Evolutionary conservation across 2,329 filamentous ascomycete genomes (phyloP).

Genomic region (Alternaria hordeiaustralica): DNA sequence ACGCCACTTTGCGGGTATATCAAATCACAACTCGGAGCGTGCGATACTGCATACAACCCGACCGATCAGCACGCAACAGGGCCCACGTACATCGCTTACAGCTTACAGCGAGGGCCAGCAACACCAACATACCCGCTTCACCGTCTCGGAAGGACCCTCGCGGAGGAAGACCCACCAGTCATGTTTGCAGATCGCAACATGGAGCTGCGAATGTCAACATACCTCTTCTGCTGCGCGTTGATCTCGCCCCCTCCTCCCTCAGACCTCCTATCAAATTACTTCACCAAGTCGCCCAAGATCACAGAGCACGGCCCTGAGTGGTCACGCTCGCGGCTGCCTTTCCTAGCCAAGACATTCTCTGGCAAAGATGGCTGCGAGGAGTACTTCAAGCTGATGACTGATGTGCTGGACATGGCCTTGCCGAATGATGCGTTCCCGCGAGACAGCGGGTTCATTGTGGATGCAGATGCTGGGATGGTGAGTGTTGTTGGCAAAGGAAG

Average conservation of each 20-base stretch:
- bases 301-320: slow-evolving; percentile 52
- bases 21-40: slow-evolving; percentile 3
- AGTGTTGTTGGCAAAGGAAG: slow-evolving; percentile 44
- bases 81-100: slow-evolving; percentile 7
- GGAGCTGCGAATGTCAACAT: slow-evolving; percentile 30
- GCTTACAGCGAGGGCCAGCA: neutral
- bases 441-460: slow-evolving; percentile 44
- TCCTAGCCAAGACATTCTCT: slow-evolving; percentile 48
- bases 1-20: slow-evolving; percentile 3
- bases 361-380: slow-evolving; percentile 44
- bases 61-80: neutral
- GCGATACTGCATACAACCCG: neutral
- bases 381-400: slow-evolving; percentile 48
- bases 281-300: slow-evolving; percentile 42
- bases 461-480: slow-evolving; percentile 45
- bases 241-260: slow-evolving; percentile 31
- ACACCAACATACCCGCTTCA: neutral
- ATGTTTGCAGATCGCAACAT: slow-evolving; percentile 22
- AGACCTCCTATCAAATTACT: slow-evolving; percentile 36
- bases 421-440: slow-evolving; percentile 41
- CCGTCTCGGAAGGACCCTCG: neutral
- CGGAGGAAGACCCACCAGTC: neutral
- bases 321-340: slow-evolving; percentile 47
- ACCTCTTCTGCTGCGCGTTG: slow-evolving; percentile 40
- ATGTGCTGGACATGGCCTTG: slow-evolving; percentile 45